phyloP scores from a whole-genome alignment of 495 filamentous ascomycete species.

The Aspergillus avenaceus region DNA sequence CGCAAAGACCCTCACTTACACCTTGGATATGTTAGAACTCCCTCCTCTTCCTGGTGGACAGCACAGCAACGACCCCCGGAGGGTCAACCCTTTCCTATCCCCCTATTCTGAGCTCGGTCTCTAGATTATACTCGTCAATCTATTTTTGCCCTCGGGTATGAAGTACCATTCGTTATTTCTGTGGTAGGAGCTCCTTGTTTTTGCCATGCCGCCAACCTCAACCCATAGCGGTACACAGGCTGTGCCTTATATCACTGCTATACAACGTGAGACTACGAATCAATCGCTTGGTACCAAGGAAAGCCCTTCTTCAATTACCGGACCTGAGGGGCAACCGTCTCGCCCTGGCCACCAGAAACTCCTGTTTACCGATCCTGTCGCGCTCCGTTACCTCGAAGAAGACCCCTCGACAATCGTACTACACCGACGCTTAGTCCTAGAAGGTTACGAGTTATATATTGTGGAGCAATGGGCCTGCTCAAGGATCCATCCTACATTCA shows the following conservation, averaged over 20 bases:
- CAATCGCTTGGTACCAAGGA: slow-evolving; percentile 20
- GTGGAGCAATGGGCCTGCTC: slow-evolving; percentile 99
- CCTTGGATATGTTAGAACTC: slow-evolving; percentile 24
- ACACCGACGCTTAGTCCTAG: slow-evolving; percentile 59
- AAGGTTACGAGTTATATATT: slow-evolving; percentile 89
- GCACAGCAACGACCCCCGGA: slow-evolving; percentile 22
- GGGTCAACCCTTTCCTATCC: slow-evolving; percentile 22
- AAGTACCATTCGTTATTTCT: slow-evolving; percentile 5
- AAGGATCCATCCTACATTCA: slow-evolving; percentile 79
- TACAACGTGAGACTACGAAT: slow-evolving; percentile 19
- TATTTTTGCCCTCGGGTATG: slow-evolving; percentile 3
- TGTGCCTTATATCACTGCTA: slow-evolving; percentile 10
- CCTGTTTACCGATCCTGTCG: slow-evolving; percentile 70
- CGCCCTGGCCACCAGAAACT: slow-evolving; percentile 46
- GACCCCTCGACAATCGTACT: slow-evolving; percentile 75
- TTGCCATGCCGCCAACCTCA: slow-evolving; percentile 12
- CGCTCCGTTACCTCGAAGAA: slow-evolving; percentile 83
- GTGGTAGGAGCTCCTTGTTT: slow-evolving; percentile 1
- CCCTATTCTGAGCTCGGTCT: slow-evolving; percentile 16
- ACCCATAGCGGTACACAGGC: slow-evolving; percentile 24
- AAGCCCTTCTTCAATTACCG: slow-evolving; percentile 20
- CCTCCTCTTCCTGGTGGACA: slow-evolving; percentile 15
- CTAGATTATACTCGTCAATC: not conserved
- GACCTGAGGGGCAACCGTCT: slow-evolving; percentile 13
- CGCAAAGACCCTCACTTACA: slow-evolving; percentile 2